Percentiles rank a stretch among this genome's conserved stretches.
Conservation (phyloP, 371 early-diverging fungal species). For the Rhizopus stolonifer region DNA sequence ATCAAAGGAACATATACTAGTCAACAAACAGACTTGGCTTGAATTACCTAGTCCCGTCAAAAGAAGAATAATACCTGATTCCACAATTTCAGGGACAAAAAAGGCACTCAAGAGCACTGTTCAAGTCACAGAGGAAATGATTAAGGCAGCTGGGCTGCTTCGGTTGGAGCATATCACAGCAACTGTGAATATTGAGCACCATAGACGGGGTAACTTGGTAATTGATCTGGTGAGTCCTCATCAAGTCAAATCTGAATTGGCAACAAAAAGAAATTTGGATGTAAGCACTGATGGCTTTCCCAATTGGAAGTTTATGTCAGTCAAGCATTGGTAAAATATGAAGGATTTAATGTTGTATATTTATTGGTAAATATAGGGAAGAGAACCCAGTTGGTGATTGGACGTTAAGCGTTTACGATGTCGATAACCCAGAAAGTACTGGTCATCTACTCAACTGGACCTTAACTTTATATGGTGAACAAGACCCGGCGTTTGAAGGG, state of each 20-base stretch:
- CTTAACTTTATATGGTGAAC: conserved; percentile 70
- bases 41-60: conserved; percentile 44
- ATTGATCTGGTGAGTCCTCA: conserved; percentile 76
- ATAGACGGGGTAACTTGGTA: conserved; percentile 80
- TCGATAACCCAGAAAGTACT: conserved; percentile 34
- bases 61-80: conserved; percentile 61
- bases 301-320: conserved; percentile 93
- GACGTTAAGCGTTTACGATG: conserved; percentile 72
- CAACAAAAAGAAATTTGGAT: conserved; percentile 68
- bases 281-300: conserved; percentile 65
- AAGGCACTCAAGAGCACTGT: conserved; percentile 43
- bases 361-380: too few relatives aligned
- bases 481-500: conserved; percentile 31
- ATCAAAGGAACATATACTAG: conserved; percentile 67
- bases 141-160: conserved; percentile 56
- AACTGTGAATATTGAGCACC: conserved; percentile 78
- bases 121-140: conserved; percentile 47
- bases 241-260: conserved; percentile 66
- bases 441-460: conserved; percentile 64
- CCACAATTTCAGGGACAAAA: conserved; percentile 24
- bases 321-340: conserved; percentile 97
- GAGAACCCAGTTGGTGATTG: conserved; percentile 83
- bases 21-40: conserved; percentile 66
- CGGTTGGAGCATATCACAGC: conserved; percentile 89
- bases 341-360: too few relatives aligned